Evolutionary conservation across 176 grass and related monocot genomes (phyloP).

Genomic region (Ampelocalamus luodianensis): DNA sequence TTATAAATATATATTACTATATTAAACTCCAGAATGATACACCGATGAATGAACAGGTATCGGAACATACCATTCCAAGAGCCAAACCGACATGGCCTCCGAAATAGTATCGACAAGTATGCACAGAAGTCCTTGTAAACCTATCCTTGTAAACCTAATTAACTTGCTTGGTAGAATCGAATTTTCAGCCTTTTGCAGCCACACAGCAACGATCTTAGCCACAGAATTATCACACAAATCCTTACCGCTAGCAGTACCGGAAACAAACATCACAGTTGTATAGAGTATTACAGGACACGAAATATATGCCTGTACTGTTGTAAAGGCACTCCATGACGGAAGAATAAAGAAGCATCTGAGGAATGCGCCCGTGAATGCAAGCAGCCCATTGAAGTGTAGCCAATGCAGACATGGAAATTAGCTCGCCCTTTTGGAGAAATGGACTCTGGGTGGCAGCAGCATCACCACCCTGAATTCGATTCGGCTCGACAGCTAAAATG

Average conservation of each 20-base stretch:
- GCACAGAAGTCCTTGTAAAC: not conserved
- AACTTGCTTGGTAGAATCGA: not conserved
- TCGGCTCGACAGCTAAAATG: slow-evolving; percentile 11
- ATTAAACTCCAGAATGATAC: too few relatives aligned
- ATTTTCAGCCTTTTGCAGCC: not conserved
- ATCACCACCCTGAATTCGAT: not conserved
- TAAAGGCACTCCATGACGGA: too few relatives aligned
- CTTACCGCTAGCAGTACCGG: not conserved
- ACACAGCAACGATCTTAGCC: not conserved
- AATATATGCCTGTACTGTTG: not conserved
- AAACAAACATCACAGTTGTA: not conserved
- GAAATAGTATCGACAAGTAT: too few relatives aligned
- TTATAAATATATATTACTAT: too few relatives aligned
- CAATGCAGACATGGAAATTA: not conserved
- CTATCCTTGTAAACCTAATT: too few relatives aligned
- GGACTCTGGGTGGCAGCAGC: not conserved
- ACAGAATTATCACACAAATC: not conserved
- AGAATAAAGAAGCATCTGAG: not conserved
- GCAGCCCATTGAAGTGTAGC: not conserved
- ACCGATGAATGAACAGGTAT: too few relatives aligned
- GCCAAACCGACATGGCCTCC: too few relatives aligned
- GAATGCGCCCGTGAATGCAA: not conserved
- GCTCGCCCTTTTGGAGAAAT: not conserved
- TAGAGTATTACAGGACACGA: not conserved
- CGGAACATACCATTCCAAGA: too few relatives aligned